Conservation (phyloP, 140 eudicot species). For the Oenanthe javanica region DNA sequence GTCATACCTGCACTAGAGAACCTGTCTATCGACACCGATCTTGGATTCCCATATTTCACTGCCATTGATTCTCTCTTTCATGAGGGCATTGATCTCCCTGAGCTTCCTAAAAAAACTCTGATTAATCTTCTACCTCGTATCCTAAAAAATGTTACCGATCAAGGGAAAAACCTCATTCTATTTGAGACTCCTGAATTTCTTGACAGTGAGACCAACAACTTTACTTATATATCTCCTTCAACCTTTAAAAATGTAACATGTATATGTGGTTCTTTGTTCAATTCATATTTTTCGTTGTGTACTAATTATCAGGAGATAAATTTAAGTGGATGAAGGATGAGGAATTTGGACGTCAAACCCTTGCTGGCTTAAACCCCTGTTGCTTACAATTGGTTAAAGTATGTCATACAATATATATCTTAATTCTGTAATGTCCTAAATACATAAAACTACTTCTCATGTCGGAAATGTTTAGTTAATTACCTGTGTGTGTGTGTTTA, state of each 20-base stretch:
- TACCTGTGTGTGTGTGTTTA: not conserved
- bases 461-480: not conserved
- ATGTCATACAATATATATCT: not conserved
- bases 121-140: constrained; percentile 42
- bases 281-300: not conserved
- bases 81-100: constrained; percentile 48
- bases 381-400: constrained; percentile 52
- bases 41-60: constrained; percentile 47
- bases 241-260: not conserved
- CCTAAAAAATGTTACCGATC: constrained; percentile 29
- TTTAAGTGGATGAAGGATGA: constrained; percentile 68
- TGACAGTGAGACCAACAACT: not conserved
- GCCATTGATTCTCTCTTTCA: constrained; percentile 49
- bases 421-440: not conserved
- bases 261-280: not conserved
- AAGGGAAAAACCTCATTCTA: constrained; percentile 23
- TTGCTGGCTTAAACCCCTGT: constrained; percentile 73
- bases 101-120: constrained; percentile 17
- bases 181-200: constrained; percentile 49
- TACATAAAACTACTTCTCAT: not conserved
- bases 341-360: constrained; percentile 64
- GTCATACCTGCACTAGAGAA: constrained; percentile 43
- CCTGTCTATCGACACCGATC: constrained; percentile 21
- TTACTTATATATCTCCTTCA: not conserved
- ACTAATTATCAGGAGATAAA: constrained; percentile 45